Base-by-base conservation (phyloP, 2,329 filamentous ascomycete genomes). In the Penicillium sp. region DNA sequence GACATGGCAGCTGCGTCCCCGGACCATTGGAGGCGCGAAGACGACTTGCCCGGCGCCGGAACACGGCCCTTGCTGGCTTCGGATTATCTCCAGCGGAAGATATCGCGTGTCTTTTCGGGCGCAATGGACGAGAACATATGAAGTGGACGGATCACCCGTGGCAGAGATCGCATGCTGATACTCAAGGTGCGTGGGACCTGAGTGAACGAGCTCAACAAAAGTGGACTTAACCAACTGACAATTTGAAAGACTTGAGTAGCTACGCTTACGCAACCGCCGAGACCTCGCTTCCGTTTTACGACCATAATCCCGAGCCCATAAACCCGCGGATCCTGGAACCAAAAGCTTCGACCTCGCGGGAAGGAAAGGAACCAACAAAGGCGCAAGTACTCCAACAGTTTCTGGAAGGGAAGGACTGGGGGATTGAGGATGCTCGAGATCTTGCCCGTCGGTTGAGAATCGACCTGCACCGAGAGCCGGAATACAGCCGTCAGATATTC, bases 1-100 rank as follows among this genome's bases (percentile, higher is more conserved):
- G 84, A 60, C 76, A 84, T 80, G 84, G 82, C 63, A 86, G 84
- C 75, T 79, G 79, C 61, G 81, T 86, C 3, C 85, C 85, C 11
- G 85, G 85, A 2, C 85, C 85, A 66, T 75, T 87, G 74, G 85
- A 88, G 72, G 84, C 85, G 46, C 79, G 81, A 59, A 78, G 80
- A 66, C 77, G 85, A 52, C 74, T 81, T 46, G 76, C 82, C 3
- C 85, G 79, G 70, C 77, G 85, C 53, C 78, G 80, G 52, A 85
- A 86, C 74, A 82, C 77, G 52, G 77, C 75, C 19, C 66, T 81
- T 11, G 78, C 79, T 33, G 70, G 74, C 19, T 56, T 70, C 45
- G 68, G 68, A 26, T 67, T 64, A 7, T 68, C 67, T 4, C 55
- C 67, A 10, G 57, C 66, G 19, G 67, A 76, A 33, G 76, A 80